These are phyloP conservation scores for Cladorrhinum sp. DNA, from an alignment of 2,329 filamentous ascomycete species.

Conservation along the genomic window DNA sequence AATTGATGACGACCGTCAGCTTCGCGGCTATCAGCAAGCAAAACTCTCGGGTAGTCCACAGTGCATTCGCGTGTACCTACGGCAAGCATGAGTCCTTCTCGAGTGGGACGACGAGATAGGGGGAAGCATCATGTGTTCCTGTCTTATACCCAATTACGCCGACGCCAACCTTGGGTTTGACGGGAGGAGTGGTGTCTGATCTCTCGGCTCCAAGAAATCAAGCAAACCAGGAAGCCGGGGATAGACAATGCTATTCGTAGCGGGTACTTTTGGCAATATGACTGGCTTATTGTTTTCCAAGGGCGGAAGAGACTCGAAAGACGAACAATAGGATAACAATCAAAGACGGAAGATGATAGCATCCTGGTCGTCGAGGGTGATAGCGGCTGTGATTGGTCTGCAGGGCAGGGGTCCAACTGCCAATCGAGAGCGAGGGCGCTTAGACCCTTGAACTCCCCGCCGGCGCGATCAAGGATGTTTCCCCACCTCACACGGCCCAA, in stretches of 20 bases:
- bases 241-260: background rate
- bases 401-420: conserved; percentile 20
- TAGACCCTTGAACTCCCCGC: conserved; percentile 22
- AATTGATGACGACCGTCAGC: background rate
- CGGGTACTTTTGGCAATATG: conserved; percentile 8
- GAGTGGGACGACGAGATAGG: conserved; percentile 1
- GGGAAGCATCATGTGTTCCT: background rate
- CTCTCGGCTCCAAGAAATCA: conserved; percentile 2
- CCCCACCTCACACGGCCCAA: conserved; percentile 22
- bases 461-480: conserved; percentile 12
- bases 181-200: background rate
- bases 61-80: too few species aligned
- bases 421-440: conserved; percentile 28
- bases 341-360: conserved; percentile 23
- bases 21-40: too few species aligned
- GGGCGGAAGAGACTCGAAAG: conserved; percentile 2
- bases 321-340: conserved; percentile 26
- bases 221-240: conserved; percentile 16
- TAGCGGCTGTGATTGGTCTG: conserved; percentile 27
- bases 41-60: too few species aligned
- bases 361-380: conserved; percentile 26
- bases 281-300: conserved; percentile 21
- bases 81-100: background rate
- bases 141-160: background rate
- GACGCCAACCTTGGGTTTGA: conserved; percentile 5